Conservation (phyloP, 2,329 filamentous ascomycete species). For the Paramyrothecium roridum region DNA sequence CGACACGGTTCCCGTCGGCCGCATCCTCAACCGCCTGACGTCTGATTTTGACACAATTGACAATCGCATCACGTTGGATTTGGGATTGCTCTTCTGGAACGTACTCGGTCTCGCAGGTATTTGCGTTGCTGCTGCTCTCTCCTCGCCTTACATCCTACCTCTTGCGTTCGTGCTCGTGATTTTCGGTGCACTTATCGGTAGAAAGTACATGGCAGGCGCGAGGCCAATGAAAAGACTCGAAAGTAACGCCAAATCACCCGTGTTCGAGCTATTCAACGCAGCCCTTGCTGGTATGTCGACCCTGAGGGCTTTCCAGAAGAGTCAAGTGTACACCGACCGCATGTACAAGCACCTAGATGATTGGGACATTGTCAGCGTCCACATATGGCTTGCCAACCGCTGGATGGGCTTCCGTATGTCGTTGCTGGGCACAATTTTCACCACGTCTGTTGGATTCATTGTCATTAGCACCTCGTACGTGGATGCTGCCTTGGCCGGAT, state of each 20-base stretch:
- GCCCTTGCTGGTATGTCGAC: conserved; percentile 70
- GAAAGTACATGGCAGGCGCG: conserved; percentile 65
- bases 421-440: conserved; percentile 66
- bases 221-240: conserved; percentile 76
- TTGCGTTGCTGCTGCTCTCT: conserved; percentile 63
- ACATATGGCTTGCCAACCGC: conserved; percentile 70
- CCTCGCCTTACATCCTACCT: conserved; percentile 64
- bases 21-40: conserved; percentile 75
- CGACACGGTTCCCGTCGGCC: conserved; percentile 74
- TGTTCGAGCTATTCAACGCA: conserved; percentile 77
- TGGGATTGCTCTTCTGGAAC: conserved; percentile 59
- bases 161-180: conserved; percentile 56
- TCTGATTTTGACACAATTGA: conserved; percentile 75
- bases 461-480: conserved; percentile 61
- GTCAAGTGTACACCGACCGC: conserved; percentile 60
- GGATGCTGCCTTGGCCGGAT: conserved; percentile 69
- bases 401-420: conserved; percentile 76
- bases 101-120: conserved; percentile 62
- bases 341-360: conserved; percentile 70
- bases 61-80: conserved; percentile 59
- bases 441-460: conserved; percentile 60
- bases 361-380: conserved; percentile 63
- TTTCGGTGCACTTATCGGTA: conserved; percentile 55
- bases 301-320: conserved; percentile 72
- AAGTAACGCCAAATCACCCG: conserved; percentile 71